These are phyloP conservation scores for Peronospora farinosa DNA, from an alignment of 352 stramenopile genomes.

Conservation along the genomic window DNA sequence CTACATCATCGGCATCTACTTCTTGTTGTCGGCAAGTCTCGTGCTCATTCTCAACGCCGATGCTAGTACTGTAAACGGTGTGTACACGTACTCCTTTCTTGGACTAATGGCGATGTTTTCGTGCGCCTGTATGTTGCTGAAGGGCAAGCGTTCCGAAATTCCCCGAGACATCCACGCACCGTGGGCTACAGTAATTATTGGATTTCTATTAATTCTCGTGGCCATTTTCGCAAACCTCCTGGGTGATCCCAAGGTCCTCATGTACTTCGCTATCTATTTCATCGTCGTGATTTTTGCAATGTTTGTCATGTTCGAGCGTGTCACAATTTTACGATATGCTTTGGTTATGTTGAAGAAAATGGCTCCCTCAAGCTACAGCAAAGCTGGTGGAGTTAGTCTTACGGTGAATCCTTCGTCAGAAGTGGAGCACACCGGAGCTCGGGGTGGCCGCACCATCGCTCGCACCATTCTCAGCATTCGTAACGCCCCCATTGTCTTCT, in stretches of 20 bases:
- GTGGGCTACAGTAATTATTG: conserved; percentile 36
- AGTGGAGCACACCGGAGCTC: conserved; percentile 53
- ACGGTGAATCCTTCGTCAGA: conserved; percentile 1
- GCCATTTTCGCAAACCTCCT: conserved; percentile 73
- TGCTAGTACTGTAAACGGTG: conserved; percentile 57
- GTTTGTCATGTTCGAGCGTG: conserved; percentile 82
- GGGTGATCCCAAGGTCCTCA: conserved; percentile 69
- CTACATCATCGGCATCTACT: conserved; percentile 71
- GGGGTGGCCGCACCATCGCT: conserved; percentile 74
- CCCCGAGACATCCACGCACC: conserved; percentile 55
- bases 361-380: conserved; percentile 41
- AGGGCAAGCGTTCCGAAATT: conserved; percentile 74
- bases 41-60: conserved; percentile 71
- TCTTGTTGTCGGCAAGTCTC: conserved; percentile 53
- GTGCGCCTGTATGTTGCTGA: conserved; percentile 74
- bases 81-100: conserved; percentile 85
- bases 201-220: conserved; percentile 42
- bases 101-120: conserved; percentile 80
- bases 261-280: conserved; percentile 86
- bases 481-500: conserved; percentile 89
- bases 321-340: conserved; percentile 64
- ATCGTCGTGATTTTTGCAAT: conserved; percentile 63
- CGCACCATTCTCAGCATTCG: conserved; percentile 74
- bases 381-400: conserved; percentile 1
- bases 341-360: conserved; percentile 59